Evolutionary conservation across 2,329 filamentous ascomycete genomes (phyloP), one percentile per base, ranked within the genome.

Genomic region (Talaromyces sp.): DNA sequence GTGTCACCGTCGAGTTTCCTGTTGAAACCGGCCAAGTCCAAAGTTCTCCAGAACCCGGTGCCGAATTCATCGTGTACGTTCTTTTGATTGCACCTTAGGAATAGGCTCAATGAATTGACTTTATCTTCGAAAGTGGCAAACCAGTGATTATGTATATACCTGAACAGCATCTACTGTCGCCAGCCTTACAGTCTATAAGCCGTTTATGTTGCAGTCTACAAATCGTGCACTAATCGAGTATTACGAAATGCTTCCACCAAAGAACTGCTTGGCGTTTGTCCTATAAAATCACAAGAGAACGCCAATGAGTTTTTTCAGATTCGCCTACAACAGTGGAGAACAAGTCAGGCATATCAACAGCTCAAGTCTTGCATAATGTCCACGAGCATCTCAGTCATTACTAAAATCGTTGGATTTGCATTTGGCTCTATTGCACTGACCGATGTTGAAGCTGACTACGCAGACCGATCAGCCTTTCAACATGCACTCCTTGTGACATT

Each of bases 401-500:
- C n/a, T n/a, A n/a, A n/a, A 35, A 43, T 54, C 21, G 21, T 58
- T 54, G 56, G 56, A 13, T 58, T 58, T 21, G 19, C 56, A 31
- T 53, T 58, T 35, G 41, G 56, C 13, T 54, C 50, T 21, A 37
- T 58, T 31, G 50, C 50, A 5, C 15, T 21, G 22, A 50, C 33
- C 19, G 40, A 50, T 25, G 10, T 22, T 36, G 46, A 22, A 50
- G 25, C 2, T 6, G 46, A 50, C n/a, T 37, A 11, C 19, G 15
- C 53, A n/a, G 17, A 13, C 17, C 41, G 41, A 39, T 58, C 56
- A 13, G 40, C 50, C 17, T 54, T 58, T 46, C 56, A 54, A 31
- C 56, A 58, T 45, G 46, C 50, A 36, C 56, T 58, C 39, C 13
- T 43, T 17, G n/a, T 58, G 11, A 58, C 50, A 28, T 58, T 58